phyloP scores from a whole-genome alignment of 345 rosid genomes.

The Abelmoschus esculentus region DNA sequence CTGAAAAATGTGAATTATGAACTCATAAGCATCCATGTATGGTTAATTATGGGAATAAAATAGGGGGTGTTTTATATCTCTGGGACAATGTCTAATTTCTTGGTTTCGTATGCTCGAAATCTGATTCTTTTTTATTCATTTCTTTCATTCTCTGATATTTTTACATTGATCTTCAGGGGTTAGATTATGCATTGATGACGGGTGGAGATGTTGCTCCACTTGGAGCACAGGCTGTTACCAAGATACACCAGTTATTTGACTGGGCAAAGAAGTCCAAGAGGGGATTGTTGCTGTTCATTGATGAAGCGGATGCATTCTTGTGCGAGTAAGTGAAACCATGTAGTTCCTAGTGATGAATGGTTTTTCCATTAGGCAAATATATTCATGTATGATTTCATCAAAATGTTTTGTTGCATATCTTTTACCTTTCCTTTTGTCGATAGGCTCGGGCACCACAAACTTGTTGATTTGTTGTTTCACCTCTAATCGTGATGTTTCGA shows the following conservation, averaged over 20 bases:
- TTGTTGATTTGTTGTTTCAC: background rate
- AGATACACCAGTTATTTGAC: slow-evolving; percentile 93
- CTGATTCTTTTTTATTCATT: background rate
- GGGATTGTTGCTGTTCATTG: slow-evolving; percentile 85
- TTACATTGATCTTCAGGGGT: slow-evolving; percentile 58
- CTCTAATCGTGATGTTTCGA: background rate
- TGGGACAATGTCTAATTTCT: background rate
- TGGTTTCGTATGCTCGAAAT: background rate
- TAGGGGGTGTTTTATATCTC: background rate
- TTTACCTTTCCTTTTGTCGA: background rate
- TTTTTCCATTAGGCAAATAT: background rate
- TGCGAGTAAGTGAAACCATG: slow-evolving; percentile 43
- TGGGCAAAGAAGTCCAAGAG: slow-evolving; percentile 88
- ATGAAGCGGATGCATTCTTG: slow-evolving; percentile 98
- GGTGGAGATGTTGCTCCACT: slow-evolving; percentile 98
- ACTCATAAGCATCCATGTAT: background rate
- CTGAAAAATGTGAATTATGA: background rate
- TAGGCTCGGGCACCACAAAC: background rate
- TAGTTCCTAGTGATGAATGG: background rate
- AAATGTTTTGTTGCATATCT: background rate
- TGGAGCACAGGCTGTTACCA: slow-evolving; percentile 32
- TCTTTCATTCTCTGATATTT: slow-evolving; percentile 10
- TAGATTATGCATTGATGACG: slow-evolving; percentile 97
- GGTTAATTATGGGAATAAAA: background rate
- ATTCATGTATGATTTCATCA: background rate